Evolutionary conservation across 345 rosid genomes (phyloP), one percentile per base, ranked within the genome.

Genomic region (Populus simonii): DNA sequence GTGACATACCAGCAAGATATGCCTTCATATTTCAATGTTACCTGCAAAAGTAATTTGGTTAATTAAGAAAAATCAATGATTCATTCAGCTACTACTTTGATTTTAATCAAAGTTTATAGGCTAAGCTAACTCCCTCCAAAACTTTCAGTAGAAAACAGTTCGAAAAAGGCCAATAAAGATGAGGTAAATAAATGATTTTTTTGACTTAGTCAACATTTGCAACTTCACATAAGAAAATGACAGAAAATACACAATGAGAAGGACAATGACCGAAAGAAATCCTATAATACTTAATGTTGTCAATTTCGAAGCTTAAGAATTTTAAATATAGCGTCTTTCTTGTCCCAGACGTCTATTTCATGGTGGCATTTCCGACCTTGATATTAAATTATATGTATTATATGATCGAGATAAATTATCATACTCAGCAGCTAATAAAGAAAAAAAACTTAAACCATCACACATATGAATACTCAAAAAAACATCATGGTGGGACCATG

Each of bases 1-100:
- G 66, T 51, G 79, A 80, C 79, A 80, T 74, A 80, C 79, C 76
- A 65, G 83, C 49, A 33, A 75, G 79, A 80, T 75, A 75, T 75
- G 76, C 38, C 79, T 70, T 61, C 79, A 80, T 70, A 72, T 38
- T 33, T 74, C 75, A 74, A 35, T 29, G 75, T 65, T 61, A 74
- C 74, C 78, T 74, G 78, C 78, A 74, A 74, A 80, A 69, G 65
- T 38, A 80, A 70, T 22, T 80, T 61, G 70, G 57, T 80, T 74
- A 69, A 79, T 74, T 61, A 41, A 61, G 70, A 17, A 67, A 62
- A 70, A 7, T 8, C 22, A 18, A 39, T 35, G 66, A 45, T 31
- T 63, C n/a, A 6, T 66, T 29, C 81, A 72, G 3, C 68, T 31
- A 59, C 31, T 65, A 18, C 71, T 23, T 15, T 2, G 55, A 17